Conservation (phyloP, 1,284 basidiomycete species). For the Heimioporus retisporus region DNA sequence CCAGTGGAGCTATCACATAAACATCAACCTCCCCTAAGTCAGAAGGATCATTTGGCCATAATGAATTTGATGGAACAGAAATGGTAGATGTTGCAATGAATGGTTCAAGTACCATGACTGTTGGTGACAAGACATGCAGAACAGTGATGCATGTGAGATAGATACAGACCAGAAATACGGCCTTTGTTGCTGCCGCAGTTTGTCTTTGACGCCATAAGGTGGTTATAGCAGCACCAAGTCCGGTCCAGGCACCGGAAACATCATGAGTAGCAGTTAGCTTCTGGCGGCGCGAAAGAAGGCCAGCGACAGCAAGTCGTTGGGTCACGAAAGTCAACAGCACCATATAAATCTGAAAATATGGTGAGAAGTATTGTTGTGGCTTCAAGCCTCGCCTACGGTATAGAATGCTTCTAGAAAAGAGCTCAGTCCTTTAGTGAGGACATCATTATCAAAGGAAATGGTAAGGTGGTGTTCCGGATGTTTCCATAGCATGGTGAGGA, state of each 20-base stretch:
- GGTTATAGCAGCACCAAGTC: neutral
- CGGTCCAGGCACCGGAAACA: too few relatives aligned
- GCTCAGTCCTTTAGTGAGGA: slow-evolving; percentile 13
- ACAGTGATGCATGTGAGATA: slow-evolving; percentile 5
- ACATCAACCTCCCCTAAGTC: too few relatives aligned
- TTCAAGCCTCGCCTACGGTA: slow-evolving; percentile 11
- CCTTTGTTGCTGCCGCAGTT: neutral
- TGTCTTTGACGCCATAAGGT: slow-evolving; percentile 15
- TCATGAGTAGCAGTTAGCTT: too few relatives aligned
- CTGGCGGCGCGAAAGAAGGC: too few relatives aligned
- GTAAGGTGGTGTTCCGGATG: slow-evolving; percentile 11
- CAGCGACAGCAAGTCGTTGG: too few relatives aligned
- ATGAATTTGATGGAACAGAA: neutral
- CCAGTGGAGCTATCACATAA: neutral
- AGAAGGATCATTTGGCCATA: slow-evolving; percentile 7
- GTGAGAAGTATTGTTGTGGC: too few relatives aligned
- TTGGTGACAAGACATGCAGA: slow-evolving; percentile 11
- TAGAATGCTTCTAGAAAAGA: slow-evolving; percentile 20
- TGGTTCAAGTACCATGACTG: slow-evolving; percentile 11
- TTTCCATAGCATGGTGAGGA: neutral
- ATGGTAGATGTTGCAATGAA: too few relatives aligned
- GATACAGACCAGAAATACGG: slow-evolving; percentile 1
- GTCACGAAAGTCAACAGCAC: too few relatives aligned
- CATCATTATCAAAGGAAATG: slow-evolving; percentile 4
- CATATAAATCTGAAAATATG: too few relatives aligned